Percentiles rank a stretch among this genome's conserved stretches.
phyloP scores from a whole-genome alignment of 768 basidiomycete genomes.

The Kwoniella sp. region DNA sequence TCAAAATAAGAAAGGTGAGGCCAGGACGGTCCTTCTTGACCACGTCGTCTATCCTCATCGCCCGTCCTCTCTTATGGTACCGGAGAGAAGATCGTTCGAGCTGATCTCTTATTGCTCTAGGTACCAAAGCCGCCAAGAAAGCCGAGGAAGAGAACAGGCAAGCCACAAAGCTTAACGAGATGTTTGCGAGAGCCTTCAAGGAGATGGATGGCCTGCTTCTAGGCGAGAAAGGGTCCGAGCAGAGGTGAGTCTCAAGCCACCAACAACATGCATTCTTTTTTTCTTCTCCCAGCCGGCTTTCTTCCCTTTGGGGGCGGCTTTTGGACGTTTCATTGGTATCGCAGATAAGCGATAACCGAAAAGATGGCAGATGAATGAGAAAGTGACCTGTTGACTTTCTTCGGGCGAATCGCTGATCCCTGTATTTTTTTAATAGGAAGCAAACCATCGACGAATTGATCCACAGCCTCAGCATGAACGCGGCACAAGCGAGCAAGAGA shows the following conservation, averaged over 20 bases:
- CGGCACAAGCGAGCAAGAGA: neutral
- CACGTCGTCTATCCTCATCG: no score
- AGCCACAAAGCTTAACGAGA: slow-evolving; percentile 5
- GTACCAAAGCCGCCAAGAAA: neutral
- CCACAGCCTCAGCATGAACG: neutral
- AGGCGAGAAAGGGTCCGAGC: neutral
- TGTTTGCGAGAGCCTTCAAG: neutral
- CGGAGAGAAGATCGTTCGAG: no score
- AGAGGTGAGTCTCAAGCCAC: slow-evolving; percentile 1
- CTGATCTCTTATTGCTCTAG: neutral
- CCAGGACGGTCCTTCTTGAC: neutral
- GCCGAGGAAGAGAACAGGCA: slow-evolving; percentile 1
- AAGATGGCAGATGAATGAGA: no score
- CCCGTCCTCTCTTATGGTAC: no score
- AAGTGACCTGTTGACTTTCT: no score
- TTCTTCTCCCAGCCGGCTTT: no score
- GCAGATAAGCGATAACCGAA: no score
- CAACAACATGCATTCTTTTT: no score
- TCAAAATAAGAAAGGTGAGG: slow-evolving; percentile 7
- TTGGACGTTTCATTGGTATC: no score
- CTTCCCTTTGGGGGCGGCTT: no score
- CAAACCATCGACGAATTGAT: neutral
- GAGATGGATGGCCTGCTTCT: neutral
- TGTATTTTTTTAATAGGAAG: no score
- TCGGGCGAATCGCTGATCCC: no score